Evolutionary conservation across 2,329 filamentous ascomycete species (phyloP), one percentile per base, ranked within the genome.

Genomic region (Fusarium vanettenii): DNA sequence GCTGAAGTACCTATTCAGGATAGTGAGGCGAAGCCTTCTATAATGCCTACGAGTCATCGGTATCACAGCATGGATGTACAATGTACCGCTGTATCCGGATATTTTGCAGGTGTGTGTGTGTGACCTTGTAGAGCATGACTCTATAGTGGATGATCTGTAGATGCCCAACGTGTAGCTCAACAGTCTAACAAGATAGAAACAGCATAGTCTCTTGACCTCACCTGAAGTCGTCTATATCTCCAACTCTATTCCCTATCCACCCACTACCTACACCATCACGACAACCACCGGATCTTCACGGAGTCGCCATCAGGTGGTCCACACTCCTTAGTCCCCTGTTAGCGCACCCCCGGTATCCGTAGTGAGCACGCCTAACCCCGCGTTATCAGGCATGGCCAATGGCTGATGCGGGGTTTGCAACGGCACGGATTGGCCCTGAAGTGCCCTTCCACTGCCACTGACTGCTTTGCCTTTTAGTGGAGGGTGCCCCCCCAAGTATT

Each of bases 361-460:
- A 55, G 45, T 39, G n/a, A 18, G 10, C 18, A 11, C 14, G 25
- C 25, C 41, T 35, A 25, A 59, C 57, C 73, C 73, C 70, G 70
- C 73, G 66, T 73, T 76, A 76, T 75, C 70, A 66, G 45, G 35
- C n/a, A 20, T 18, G 60, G 60, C 72, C 69, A 71, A 66, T 72
- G 68, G 45, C 64, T 63, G 50, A 56, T 76, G 73, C 71, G 73
- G 73, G 71, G 73, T 76, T 71, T 75, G 72, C 61, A 68, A 66
- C 56, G 48, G 48, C 45, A 56, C 25, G 25, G 29, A 50, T 60
- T 37, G 45, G 39, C 22, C 48, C 45, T 27, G 45, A 31, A 31
- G 48, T 27, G 45, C 29, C 29, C 29, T 31, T 31, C 29, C 29
- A 31, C 29, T 31, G 29, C 29, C 29, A 31, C 29, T 31, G 29